These are phyloP conservation scores for Rhodamnia argentea DNA, from an alignment of 345 rosid genomes.

Conservation along the genomic window DNA sequence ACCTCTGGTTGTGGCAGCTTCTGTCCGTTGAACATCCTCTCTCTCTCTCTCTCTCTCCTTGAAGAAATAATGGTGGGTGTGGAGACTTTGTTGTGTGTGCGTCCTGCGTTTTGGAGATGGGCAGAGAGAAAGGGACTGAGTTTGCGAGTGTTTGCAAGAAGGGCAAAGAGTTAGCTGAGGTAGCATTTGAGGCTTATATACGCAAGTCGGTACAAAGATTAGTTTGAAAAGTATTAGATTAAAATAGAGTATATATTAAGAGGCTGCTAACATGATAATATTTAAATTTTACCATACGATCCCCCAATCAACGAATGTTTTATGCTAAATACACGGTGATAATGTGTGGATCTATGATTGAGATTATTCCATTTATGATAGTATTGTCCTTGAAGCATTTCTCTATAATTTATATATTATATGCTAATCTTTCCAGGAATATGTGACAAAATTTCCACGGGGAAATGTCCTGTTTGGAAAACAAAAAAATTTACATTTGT, in stretches of 20 bases:
- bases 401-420: too few species aligned
- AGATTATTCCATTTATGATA: too few species aligned
- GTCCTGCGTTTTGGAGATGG: background rate
- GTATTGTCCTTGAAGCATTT: too few species aligned
- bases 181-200: background rate
- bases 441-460: background rate
- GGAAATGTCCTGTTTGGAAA: background rate
- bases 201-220: background rate
- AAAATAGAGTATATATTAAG: background rate
- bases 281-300: too few species aligned
- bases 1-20: conserved; percentile 13
- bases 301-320: too few species aligned
- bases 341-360: too few species aligned
- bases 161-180: background rate
- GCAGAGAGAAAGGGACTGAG: background rate
- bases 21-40: conserved; percentile 11
- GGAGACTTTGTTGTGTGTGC: background rate
- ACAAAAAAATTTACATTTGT: background rate
- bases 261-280: too few species aligned
- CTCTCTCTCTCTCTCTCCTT: background rate
- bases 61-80: background rate
- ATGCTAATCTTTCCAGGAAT: background rate
- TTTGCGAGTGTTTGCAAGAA: background rate
- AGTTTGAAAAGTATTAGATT: background rate
- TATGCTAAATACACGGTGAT: too few species aligned